Evolutionary conservation across 768 basidiomycete species (phyloP).

Genomic region (Favolaschia claudopus): DNA sequence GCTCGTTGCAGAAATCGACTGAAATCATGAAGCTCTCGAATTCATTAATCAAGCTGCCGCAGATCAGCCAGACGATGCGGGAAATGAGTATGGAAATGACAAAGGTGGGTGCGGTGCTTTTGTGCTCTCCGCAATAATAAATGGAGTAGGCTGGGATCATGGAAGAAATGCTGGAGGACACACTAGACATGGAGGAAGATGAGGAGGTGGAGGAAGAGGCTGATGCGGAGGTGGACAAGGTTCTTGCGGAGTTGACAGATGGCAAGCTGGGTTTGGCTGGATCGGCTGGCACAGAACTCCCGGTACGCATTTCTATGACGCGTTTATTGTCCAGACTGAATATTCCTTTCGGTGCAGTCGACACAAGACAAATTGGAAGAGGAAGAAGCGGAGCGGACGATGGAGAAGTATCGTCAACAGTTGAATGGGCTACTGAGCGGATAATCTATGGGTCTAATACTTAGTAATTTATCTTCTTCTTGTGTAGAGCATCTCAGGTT

Average conservation of each 20-base stretch:
- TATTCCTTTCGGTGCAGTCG: conserved; percentile 48
- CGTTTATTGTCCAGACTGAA: conserved; percentile 9
- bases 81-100: conserved; percentile 99
- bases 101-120: conserved; percentile 63
- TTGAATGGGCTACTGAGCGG: conserved; percentile 86
- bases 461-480: conserved; percentile 7
- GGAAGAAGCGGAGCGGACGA: conserved; percentile 84
- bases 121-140: not conserved
- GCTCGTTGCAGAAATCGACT: conserved; percentile 96
- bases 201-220: conserved; percentile 97
- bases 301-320: conserved; percentile 52
- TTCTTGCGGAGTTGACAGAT: conserved; percentile 93
- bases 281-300: conserved; percentile 71
- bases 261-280: conserved; percentile 94
- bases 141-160: conserved; percentile 88
- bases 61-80: conserved; percentile 91
- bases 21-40: conserved; percentile 99
- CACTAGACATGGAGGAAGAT: conserved; percentile 89
- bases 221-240: conserved; percentile 96
- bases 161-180: conserved; percentile 98
- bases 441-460: conserved; percentile 26
- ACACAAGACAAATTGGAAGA: conserved; percentile 72
- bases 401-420: conserved; percentile 91
- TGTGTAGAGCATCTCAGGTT: too few relatives aligned
- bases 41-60: conserved; percentile 87